A percentile compares a stretch with the other conserved stretches of the same genome.
Conservation (phyloP, 108 stramenopile genomes). For the Cyclotella sp. region DNA sequence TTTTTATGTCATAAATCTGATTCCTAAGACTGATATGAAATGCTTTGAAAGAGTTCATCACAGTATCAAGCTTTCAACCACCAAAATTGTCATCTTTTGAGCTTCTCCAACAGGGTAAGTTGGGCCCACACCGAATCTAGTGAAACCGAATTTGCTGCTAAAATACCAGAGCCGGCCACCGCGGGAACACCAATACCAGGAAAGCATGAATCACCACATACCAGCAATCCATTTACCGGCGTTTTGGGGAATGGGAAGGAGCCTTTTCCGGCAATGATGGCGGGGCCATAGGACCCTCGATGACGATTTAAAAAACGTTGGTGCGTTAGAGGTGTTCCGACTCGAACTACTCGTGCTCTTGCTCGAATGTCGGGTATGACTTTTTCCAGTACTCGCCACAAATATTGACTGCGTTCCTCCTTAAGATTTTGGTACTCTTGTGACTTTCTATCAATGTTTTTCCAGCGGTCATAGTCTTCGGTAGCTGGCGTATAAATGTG, state of each 20-base stretch:
- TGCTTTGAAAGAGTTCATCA: too few relatives aligned
- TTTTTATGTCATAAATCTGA: not conserved
- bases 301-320: slow-evolving; percentile 83
- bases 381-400: slow-evolving; percentile 87
- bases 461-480: slow-evolving; percentile 84
- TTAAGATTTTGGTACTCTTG: slow-evolving; percentile 81
- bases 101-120: slow-evolving; percentile 52
- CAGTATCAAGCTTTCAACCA: not conserved
- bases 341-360: slow-evolving; percentile 54
- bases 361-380: slow-evolving; percentile 80
- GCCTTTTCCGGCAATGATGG: slow-evolving; percentile 76
- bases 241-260: slow-evolving; percentile 80
- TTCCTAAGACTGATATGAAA: not conserved
- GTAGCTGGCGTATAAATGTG: slow-evolving; percentile 90
- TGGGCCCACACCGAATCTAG: slow-evolving; percentile 64
- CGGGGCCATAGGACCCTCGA: slow-evolving; percentile 87
- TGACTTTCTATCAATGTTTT: slow-evolving; percentile 69
- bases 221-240: slow-evolving; percentile 63
- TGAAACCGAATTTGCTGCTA: slow-evolving; percentile 80
- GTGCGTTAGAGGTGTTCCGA: slow-evolving; percentile 88
- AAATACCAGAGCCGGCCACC: slow-evolving; percentile 88
- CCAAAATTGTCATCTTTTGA: not conserved
- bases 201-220: slow-evolving; percentile 85
- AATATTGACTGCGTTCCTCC: slow-evolving; percentile 80
- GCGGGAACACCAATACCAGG: slow-evolving; percentile 94